Evolutionary conservation across 2,329 filamentous ascomycete genomes (phyloP), one percentile per base, ranked within the genome.

Genomic region (Sarocladium oryzae): DNA sequence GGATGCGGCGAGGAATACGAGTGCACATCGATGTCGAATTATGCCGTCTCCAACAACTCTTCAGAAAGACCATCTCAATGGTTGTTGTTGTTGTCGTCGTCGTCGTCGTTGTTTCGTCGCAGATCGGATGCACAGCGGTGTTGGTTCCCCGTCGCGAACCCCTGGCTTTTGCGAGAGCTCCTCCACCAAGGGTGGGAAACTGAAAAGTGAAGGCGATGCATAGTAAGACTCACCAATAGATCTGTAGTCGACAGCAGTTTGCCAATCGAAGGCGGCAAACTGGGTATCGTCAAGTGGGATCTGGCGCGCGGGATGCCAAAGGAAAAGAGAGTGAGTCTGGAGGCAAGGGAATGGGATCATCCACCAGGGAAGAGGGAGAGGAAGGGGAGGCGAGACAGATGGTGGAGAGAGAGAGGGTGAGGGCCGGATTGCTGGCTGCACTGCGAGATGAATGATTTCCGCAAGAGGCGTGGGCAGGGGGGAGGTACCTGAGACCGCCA

Each of bases 381-480:
- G 33, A 24, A 50, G 30, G 36, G 26, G 50, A 46, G 18, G 32
- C 50, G 30, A 40, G 32, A 40, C 52, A 51, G 26, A 9, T 48
- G 43, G 43, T 48, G 43, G 43, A 48, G 43, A 48, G 43, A 7
- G 20, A 32, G 43, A 48, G 43, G 43, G 43, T 48, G 43, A 48
- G 43, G 43, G 43, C 33, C 43, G 43, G 43, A 20, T 33, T 32
- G 43, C 43, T 48, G 43, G 43, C 43, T 33, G 40, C 40, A 30
- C 23, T 30, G 43, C 26, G 43, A 48, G 43, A 48, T 48, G 43
- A 48, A 48, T 48, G 43, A 48, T 48, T 48, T 48, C 43, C 43
- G 43, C 43, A 48, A 48, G 43, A 48, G 43, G 43, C 43, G 43
- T 20, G 28, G 26, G 26, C 36, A 50, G 48, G 50, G 43, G 43